A percentile compares a stretch with the other conserved stretches of the same genome.
phyloP scores from a whole-genome alignment of 2,329 filamentous ascomycete genomes.

The Colletotrichum tofieldiae region DNA sequence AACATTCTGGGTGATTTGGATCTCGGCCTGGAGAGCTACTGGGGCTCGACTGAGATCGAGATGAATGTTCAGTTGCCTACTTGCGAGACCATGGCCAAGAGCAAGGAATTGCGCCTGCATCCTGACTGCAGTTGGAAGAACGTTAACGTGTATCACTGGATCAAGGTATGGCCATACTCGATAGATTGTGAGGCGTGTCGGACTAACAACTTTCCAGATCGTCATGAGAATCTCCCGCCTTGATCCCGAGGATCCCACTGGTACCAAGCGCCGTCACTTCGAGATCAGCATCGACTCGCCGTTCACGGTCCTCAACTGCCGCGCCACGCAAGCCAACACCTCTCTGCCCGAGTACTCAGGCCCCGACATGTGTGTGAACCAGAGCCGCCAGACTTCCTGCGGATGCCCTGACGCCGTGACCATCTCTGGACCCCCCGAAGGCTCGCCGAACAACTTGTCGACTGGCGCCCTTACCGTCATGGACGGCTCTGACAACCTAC shows the following conservation, averaged over 20 bases:
- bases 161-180: conserved; percentile 76
- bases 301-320: conserved; percentile 93
- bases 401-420: conserved; percentile 71
- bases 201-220: conserved; percentile 69
- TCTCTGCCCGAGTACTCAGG: conserved; percentile 83
- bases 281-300: conserved; percentile 98
- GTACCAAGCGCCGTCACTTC: conserved; percentile 86
- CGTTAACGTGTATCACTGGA: conserved; percentile 96
- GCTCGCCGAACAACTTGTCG: conserved; percentile 76
- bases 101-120: conserved; percentile 77
- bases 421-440: conserved; percentile 76
- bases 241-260: conserved; percentile 81
- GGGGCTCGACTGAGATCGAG: conserved; percentile 93
- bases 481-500: conserved; percentile 57
- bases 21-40: conserved; percentile 77
- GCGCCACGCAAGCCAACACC: conserved; percentile 92
- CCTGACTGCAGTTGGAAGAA: conserved; percentile 96
- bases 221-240: conserved; percentile 92
- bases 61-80: conserved; percentile 94
- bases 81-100: conserved; percentile 87
- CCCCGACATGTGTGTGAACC: conserved; percentile 59
- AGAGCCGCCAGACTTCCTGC: conserved; percentile 64
- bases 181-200: background rate
- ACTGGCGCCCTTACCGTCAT: conserved; percentile 62
- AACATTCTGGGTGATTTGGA: conserved; percentile 88